Base-by-base conservation (phyloP, 352 stramenopile species). In the Globisporangium cederbergense region DNA sequence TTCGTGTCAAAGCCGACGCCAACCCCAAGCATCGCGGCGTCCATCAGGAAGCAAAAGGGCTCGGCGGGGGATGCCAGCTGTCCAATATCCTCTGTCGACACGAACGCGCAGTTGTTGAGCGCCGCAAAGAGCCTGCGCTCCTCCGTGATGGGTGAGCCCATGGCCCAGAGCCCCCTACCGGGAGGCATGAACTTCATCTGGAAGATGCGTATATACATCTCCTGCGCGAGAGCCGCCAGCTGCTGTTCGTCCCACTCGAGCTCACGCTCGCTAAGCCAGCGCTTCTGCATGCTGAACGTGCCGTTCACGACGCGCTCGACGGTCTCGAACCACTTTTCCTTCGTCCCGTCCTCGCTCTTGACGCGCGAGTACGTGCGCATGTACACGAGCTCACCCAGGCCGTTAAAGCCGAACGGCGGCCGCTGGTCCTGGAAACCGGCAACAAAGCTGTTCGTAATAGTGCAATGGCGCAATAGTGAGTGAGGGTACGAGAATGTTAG, bases 41-140 rank as follows among this genome's bases (percentile, higher is more conserved):
- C 93, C 93, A 98, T 98, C n/a, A 98, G 76, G 70, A 98, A 98
- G 64, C 86, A 96, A 62, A 98, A 98, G 2, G 93, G 90, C 51
- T 89, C 76, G 0, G 87, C 76, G 2, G 91, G 86, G 0, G 81
- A 86, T 10, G 61, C 32, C 9, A 87, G 56, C 62, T 89, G 60
- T 0, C 72, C 66, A 25, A 96, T 71, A 47, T 96, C 88, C 3
- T 71, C 70, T 0, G 93, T 98, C 18, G 83, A 96, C 4, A 98
- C 91, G 60, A 98, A 98, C 16, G 92, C 93, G 66, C 92, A 98
- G 73, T 98, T 98, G 75, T 98, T 98, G 20, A 98, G 76, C 20
- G 93, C 91, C 0, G 91, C 91, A 46, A 84, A 97, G 4, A 98
- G 78, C 16, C 73, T 71, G 32, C 90, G 81, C 18, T 89, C 81